These are phyloP conservation scores for Saussurea involucrata DNA, from an alignment of 129 eudicot genomes.

Conservation along the genomic window DNA sequence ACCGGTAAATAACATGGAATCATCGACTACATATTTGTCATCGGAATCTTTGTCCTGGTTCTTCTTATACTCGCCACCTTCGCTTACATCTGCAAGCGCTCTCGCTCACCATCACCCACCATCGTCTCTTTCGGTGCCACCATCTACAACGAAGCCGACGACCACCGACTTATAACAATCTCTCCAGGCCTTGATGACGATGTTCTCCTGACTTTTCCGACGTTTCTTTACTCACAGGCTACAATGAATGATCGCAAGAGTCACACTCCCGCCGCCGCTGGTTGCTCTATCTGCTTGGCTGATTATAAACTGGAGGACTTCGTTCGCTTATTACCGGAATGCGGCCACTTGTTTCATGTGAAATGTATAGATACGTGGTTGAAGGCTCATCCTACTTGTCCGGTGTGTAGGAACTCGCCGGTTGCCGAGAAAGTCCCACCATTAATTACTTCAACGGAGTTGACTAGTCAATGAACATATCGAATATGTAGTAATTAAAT, in stretches of 20 bases:
- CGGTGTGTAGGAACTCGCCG: constrained; percentile 42
- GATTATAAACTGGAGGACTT: constrained; percentile 39
- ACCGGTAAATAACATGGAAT: background rate
- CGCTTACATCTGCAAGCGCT: constrained; percentile 14
- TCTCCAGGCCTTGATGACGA: constrained; percentile 28
- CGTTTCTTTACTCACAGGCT: constrained; percentile 26
- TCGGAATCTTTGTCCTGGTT: background rate
- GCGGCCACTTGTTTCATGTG: constrained; percentile 44
- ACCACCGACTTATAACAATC: constrained; percentile 6
- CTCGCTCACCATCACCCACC: background rate
- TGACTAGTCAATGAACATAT: background rate
- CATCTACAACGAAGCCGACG: background rate
- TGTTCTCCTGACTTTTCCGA: constrained; percentile 27
- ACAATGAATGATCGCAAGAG: background rate
- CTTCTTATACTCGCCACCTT: constrained; percentile 15
- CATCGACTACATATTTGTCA: background rate
- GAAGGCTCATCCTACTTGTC: constrained; percentile 44
- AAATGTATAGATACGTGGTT: constrained; percentile 50
- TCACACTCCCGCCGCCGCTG: background rate
- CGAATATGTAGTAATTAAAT: background rate
- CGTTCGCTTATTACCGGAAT: constrained; percentile 38
- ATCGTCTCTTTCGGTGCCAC: background rate
- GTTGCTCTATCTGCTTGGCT: constrained; percentile 48
- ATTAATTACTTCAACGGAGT: background rate
- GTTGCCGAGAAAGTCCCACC: background rate